These are phyloP conservation scores for Kregervanrija fluxuum DNA, from an alignment of 805 yeast genomes.

Conservation along the genomic window DNA sequence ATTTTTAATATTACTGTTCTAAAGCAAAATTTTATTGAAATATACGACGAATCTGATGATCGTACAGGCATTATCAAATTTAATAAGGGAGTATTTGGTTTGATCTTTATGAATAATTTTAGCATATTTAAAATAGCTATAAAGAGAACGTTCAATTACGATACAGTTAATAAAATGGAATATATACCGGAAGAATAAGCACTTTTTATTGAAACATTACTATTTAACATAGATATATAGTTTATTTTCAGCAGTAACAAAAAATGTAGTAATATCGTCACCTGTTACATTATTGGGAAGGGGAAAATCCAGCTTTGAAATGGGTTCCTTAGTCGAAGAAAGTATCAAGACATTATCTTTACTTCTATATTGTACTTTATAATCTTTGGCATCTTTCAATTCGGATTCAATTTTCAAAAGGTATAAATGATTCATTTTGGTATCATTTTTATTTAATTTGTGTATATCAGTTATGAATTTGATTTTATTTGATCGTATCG, in stretches of 20 bases:
- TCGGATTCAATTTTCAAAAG: constrained; percentile 23
- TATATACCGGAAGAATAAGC: too few species aligned
- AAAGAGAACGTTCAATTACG: too few species aligned
- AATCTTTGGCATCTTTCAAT: constrained; percentile 25
- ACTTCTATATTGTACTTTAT: constrained; percentile 25
- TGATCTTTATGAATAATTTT: too few species aligned
- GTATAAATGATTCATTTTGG: constrained; percentile 11
- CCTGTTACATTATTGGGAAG: constrained; percentile 22
- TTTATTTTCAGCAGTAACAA: neutral
- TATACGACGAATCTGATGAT: too few species aligned
- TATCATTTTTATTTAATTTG: constrained; percentile 20
- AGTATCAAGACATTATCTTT: constrained; percentile 26
- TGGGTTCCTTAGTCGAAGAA: constrained; percentile 20
- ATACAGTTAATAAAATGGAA: too few species aligned
- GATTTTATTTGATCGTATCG: constrained; percentile 7
- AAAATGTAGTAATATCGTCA: constrained; percentile 1
- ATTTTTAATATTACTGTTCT: too few species aligned
- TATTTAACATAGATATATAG: constrained; percentile 8
- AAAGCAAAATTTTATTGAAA: too few species aligned
- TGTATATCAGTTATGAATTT: constrained; percentile 13
- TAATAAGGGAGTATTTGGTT: too few species aligned
- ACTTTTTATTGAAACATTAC: neutral
- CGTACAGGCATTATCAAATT: too few species aligned
- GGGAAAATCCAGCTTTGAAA: constrained; percentile 22
- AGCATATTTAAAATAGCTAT: too few species aligned